phyloP scores from a whole-genome alignment of 768 basidiomycete genomes.

The Termitomyces sp. region DNA sequence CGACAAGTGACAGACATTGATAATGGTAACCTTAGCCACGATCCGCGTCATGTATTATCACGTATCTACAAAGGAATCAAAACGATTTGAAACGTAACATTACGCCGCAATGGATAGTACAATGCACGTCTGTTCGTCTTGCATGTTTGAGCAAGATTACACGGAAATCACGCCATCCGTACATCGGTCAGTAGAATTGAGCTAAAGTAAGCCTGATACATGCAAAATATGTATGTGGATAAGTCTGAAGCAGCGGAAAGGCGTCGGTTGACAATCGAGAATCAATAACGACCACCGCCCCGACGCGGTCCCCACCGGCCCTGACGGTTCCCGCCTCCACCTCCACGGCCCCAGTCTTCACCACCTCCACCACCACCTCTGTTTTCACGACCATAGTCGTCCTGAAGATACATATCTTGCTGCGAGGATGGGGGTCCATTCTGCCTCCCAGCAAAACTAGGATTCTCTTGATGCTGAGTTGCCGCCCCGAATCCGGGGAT shows the following conservation, averaged over 20 bases:
- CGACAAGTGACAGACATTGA: background rate
- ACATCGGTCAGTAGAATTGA: background rate
- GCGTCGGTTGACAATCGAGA: background rate
- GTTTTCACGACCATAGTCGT: constrained; percentile 37
- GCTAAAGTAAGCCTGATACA: background rate
- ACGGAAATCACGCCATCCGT: background rate
- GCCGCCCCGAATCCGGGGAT: constrained; percentile 61
- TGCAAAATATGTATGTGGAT: background rate
- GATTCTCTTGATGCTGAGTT: constrained; percentile 9
- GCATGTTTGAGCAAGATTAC: background rate
- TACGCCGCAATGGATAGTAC: background rate
- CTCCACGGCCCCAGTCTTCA: constrained; percentile 29
- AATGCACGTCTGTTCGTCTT: background rate
- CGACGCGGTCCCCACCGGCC: constrained; percentile 29
- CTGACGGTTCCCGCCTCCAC: constrained; percentile 27
- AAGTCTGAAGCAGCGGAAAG: background rate
- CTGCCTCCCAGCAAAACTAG: constrained; percentile 20
- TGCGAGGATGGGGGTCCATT: constrained; percentile 32
- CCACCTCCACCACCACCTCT: constrained; percentile 31
- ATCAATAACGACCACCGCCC: constrained; percentile 21
- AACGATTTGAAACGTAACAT: background rate
- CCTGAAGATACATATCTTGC: constrained; percentile 46
- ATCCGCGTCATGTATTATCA: background rate
- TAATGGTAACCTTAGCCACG: background rate
- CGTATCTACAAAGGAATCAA: background rate